phyloP scores from a whole-genome alignment of 2,329 filamentous ascomycete species.

The Coniella vitis region DNA sequence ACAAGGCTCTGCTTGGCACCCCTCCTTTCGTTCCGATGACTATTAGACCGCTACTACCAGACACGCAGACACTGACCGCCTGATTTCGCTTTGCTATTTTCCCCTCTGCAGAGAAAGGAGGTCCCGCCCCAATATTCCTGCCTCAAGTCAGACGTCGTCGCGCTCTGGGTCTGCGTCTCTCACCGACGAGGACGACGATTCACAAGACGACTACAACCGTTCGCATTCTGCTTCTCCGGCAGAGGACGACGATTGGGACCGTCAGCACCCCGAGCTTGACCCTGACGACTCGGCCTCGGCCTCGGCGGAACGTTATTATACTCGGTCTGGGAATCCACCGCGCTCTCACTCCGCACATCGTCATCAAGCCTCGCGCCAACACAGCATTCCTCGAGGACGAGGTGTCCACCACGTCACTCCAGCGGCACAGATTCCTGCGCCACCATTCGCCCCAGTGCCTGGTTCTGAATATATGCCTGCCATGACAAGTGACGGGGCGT shows the following conservation, averaged over 20 bases:
- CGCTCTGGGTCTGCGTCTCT: constrained; percentile 23
- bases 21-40: neutral
- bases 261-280: constrained; percentile 43
- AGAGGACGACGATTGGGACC: constrained; percentile 27
- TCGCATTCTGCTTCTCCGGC: constrained; percentile 24
- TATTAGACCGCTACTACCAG: neutral
- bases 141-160: constrained; percentile 25
- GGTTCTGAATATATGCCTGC: constrained; percentile 7
- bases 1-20: neutral
- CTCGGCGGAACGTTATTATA: constrained; percentile 27
- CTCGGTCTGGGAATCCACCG: constrained; percentile 18
- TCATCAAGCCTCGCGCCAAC: constrained; percentile 28
- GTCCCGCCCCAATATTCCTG: constrained; percentile 11
- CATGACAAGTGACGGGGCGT: constrained; percentile 42
- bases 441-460: constrained; percentile 32
- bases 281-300: constrained; percentile 54
- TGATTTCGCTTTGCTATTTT: neutral
- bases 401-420: constrained; percentile 16
- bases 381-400: constrained; percentile 29
- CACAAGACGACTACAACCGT: constrained; percentile 28
- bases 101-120: constrained; percentile 11
- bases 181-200: constrained; percentile 35
- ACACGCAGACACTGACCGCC: constrained; percentile 1
- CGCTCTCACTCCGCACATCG: constrained; percentile 31
- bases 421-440: constrained; percentile 23